Evolutionary conservation across 1,284 basidiomycete genomes (phyloP).

Genomic region (Leucoagaricus sp.): DNA sequence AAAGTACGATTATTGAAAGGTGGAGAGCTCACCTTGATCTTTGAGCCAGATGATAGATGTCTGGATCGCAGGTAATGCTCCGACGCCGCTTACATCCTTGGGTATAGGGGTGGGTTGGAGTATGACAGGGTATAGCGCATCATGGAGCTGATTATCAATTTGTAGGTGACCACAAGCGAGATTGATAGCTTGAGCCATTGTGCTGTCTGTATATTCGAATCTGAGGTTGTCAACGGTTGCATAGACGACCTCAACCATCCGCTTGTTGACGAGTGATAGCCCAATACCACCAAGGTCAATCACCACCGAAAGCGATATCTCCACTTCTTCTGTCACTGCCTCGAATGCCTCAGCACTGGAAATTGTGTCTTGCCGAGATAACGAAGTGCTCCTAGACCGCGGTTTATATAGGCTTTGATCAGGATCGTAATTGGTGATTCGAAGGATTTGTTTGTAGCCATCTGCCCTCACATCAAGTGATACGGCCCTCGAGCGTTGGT

Average conservation of each 20-base stretch:
- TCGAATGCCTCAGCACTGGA: constrained; percentile 84
- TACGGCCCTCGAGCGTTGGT: constrained; percentile 60
- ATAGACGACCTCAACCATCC: constrained; percentile 91
- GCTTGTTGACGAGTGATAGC: constrained; percentile 88
- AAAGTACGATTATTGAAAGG: background rate
- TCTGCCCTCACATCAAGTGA: constrained; percentile 95
- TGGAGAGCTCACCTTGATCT: constrained; percentile 70
- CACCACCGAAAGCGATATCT: constrained; percentile 68
- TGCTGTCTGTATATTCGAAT: constrained; percentile 86
- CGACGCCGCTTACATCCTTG: constrained; percentile 79
- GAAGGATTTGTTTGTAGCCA: constrained; percentile 83
- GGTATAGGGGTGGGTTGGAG: constrained; percentile 93
- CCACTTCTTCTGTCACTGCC: constrained; percentile 78
- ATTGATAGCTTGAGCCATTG: constrained; percentile 80
- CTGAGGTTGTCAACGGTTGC: constrained; percentile 80
- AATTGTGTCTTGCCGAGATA: constrained; percentile 69
- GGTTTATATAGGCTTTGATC: constrained; percentile 91
- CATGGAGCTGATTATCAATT: constrained; percentile 97
- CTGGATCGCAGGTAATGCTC: constrained; percentile 91
- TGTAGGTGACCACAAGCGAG: constrained; percentile 90
- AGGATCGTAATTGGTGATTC: constrained; percentile 87
- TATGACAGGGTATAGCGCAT: constrained; percentile 94
- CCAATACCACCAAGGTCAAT: constrained; percentile 92
- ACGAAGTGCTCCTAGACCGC: constrained; percentile 51
- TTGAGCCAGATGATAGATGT: constrained; percentile 89